A percentile compares a stretch with the other conserved stretches of the same genome.
Evolutionary conservation across 1,139 yeast genomes (phyloP).

Genomic region (Debaryomycetaceae sp.): DNA sequence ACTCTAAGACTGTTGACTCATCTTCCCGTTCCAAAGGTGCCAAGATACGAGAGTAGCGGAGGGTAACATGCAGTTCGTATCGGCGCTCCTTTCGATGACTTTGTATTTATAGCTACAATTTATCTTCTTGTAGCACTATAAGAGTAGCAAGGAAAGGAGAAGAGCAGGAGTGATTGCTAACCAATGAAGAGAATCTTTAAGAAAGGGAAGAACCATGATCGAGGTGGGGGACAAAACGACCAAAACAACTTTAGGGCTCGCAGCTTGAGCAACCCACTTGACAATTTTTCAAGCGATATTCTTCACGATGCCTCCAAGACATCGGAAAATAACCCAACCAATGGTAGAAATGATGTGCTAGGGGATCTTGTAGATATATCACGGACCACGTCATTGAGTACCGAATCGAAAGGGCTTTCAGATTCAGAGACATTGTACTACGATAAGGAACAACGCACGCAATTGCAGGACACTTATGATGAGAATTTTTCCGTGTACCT

Average conservation of each 20-base stretch:
- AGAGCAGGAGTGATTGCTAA: not conserved
- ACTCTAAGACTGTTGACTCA: too few relatives aligned
- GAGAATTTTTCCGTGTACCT: conserved; percentile 38
- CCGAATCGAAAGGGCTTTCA: conserved; percentile 17
- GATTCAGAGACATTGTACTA: conserved; percentile 24
- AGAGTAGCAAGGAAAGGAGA: too few relatives aligned
- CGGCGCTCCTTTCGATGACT: too few relatives aligned
- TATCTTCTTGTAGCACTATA: too few relatives aligned
- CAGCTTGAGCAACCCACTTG: not conserved
- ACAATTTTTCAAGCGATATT: not conserved
- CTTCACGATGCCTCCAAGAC: not conserved
- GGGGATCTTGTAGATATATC: not conserved
- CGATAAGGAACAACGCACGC: conserved; percentile 20
- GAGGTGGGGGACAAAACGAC: not conserved
- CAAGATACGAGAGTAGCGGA: too few relatives aligned
- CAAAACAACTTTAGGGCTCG: not conserved
- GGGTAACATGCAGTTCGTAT: too few relatives aligned
- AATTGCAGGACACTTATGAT: conserved; percentile 32
- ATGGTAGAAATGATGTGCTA: not conserved
- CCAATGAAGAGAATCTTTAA: not conserved
- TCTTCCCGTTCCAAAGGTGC: too few relatives aligned
- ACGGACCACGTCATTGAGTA: conserved; percentile 5
- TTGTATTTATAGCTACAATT: too few relatives aligned
- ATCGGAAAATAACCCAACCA: not conserved
- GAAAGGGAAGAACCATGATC: not conserved